Conservation (phyloP, 371 early-diverging fungal genomes). For the Lichtheimia corymbifera region DNA sequence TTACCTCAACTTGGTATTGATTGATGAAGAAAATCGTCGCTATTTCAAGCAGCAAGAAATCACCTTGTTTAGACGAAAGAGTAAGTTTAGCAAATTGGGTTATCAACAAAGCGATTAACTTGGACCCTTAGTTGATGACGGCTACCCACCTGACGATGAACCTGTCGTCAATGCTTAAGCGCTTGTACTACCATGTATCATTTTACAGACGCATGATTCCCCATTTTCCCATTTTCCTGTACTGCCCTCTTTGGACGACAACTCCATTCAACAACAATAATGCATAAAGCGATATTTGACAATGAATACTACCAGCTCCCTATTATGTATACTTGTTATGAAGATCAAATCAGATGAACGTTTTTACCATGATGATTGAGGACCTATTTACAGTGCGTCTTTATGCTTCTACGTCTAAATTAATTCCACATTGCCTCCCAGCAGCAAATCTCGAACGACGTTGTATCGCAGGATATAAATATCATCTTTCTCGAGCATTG, state of each 20-base stretch:
- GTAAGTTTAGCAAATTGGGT: constrained; percentile 20
- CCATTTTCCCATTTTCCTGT: background rate
- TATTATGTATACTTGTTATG: too few species aligned
- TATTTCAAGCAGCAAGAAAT: constrained; percentile 98
- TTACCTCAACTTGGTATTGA: constrained; percentile 93
- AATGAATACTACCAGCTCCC: too few species aligned
- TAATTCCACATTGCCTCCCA: constrained; percentile 19
- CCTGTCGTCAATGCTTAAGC: constrained; percentile 9
- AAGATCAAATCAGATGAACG: too few species aligned
- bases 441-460: constrained; percentile 20
- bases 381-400: too few species aligned
- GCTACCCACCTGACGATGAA: constrained; percentile 30
- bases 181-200: too few species aligned
- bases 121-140: constrained; percentile 25
- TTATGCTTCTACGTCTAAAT: constrained; percentile 10
- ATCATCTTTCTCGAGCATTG: constrained; percentile 20
- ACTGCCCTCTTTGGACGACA: too few species aligned
- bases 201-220: background rate
- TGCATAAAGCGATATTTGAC: too few species aligned
- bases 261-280: too few species aligned
- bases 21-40: constrained; percentile 97
- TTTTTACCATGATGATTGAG: too few species aligned
- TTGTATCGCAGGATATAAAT: constrained; percentile 30
- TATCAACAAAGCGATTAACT: background rate
- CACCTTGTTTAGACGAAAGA: constrained; percentile 74